Base-by-base conservation (phyloP, 1,139 yeast species). In the Taphrina pruni region DNA sequence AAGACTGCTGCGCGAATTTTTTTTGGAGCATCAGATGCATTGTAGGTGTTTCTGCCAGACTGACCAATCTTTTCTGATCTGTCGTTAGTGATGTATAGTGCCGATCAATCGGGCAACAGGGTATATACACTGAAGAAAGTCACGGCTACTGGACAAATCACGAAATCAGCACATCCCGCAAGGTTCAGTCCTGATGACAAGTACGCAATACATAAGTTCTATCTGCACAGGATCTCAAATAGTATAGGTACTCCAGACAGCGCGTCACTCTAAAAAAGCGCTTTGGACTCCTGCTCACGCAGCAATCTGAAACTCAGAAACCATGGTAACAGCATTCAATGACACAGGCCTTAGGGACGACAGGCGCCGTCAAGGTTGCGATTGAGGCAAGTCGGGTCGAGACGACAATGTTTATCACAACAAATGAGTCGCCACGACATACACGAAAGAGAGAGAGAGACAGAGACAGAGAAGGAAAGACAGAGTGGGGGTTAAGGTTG, bases 171-270 rank as follows among this genome's bases (percentile, higher is more conserved):
- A 45, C 99, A 95, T 81, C 99, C 99, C 73, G 99, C 99, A 70
- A 88, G 99, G 81, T 94, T 94, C 81, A 94, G 99, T 62, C 99
- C 99, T 75, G 99, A 94, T 79, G 99, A 94, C 86, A 94, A 94
- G 83, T 62, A 50, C 6, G 54, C n/a, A 46, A n/a, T 9, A n/a
- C 2, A 12, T 46, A 9, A n/a, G 26, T 26, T 26, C 4, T 43
- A 32, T 35, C 9, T 54, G 8, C 41, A 12, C 36, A 2, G 6
- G 2, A 8, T 32, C 43, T 54, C 45, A 54, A 20, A 8, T 9
- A 2, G 2, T 41, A 2, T 20, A 58, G 62, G 26, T 94, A 91
- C 84, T 94, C 99, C 70, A 89, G 97, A 85, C 98, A 95, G 82
- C 90, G 99, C 86, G 97, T 94, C 68, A 94, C 98, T 68, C 86